A percentile compares a stretch with the other conserved stretches of the same genome.
These are phyloP conservation scores for Aspergillus floridensis DNA, from an alignment of 2,329 filamentous ascomycete species.

Conservation along the genomic window DNA sequence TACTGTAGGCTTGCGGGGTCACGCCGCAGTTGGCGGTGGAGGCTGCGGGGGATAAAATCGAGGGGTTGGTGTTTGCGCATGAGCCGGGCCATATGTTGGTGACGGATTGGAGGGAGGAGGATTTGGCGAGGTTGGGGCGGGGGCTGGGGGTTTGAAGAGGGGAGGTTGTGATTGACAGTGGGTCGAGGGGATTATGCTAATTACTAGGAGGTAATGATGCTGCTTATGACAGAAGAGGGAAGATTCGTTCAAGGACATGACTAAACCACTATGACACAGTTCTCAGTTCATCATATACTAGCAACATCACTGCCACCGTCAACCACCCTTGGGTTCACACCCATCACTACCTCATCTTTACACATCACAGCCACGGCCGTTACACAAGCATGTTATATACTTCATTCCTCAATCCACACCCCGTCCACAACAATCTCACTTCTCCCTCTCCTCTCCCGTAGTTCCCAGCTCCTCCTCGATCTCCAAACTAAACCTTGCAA, in stretches of 20 bases:
- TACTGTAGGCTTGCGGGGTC: conserved; percentile 61
- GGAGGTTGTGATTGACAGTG: neutral
- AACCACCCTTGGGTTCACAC: too few relatives aligned
- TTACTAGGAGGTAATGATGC: too few relatives aligned
- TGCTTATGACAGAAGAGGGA: too few relatives aligned
- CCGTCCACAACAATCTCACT: neutral
- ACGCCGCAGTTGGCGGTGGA: conserved; percentile 65
- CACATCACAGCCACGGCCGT: too few relatives aligned
- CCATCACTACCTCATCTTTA: too few relatives aligned
- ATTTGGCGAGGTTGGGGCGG: conserved; percentile 26
- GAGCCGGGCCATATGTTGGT: conserved; percentile 63
- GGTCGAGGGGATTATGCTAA: too few relatives aligned
- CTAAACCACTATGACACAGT: too few relatives aligned
- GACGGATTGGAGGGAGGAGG: conserved; percentile 51
- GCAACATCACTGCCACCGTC: too few relatives aligned
- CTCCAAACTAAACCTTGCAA: conserved; percentile 32
- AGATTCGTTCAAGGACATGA: too few relatives aligned
- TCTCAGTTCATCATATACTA: too few relatives aligned
- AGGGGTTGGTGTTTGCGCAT: conserved; percentile 61
- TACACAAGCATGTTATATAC: too few relatives aligned
- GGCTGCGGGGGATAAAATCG: conserved; percentile 46
- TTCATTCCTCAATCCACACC: too few relatives aligned
- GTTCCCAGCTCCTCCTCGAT: conserved; percentile 20
- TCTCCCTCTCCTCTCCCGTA: neutral
- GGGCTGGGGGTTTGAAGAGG: neutral